Percentiles rank a stretch among this genome's conserved stretches.
Conservation (phyloP, 2,329 filamentous ascomycete species). For the Penicillium vulpinum region DNA sequence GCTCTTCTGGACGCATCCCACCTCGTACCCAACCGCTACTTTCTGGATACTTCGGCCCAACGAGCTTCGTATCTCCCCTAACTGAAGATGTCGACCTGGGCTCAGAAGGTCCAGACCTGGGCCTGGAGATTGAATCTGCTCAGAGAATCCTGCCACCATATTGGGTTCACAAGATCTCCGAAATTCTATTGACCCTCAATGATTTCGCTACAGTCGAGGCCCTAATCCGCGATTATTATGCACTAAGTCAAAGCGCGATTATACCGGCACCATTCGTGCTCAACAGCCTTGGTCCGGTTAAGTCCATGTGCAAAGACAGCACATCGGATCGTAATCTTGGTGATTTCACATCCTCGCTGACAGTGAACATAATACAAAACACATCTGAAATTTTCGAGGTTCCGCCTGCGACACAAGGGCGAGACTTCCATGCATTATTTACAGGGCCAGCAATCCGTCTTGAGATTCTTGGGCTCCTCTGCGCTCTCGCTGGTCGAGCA, state of each 20-base stretch:
- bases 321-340: constrained; percentile 10
- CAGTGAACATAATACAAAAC: constrained; percentile 28
- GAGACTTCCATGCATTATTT: constrained; percentile 40
- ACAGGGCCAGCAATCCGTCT: constrained; percentile 41
- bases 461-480: constrained; percentile 41
- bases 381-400: constrained; percentile 26
- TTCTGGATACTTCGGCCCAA: constrained; percentile 37
- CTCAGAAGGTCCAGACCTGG: constrained; percentile 14
- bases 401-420: constrained; percentile 25
- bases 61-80: constrained; percentile 34
- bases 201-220: constrained; percentile 20
- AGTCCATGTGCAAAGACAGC: constrained; percentile 14
- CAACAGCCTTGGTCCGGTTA: constrained; percentile 30
- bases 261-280: constrained; percentile 39
- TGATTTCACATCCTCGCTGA: constrained; percentile 8
- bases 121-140: constrained; percentile 10
- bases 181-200: constrained; percentile 17
- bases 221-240: constrained; percentile 25
- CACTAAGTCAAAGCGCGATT: constrained; percentile 33
- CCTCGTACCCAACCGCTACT: constrained; percentile 17
- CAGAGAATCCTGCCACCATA: constrained; percentile 21
- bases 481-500: constrained; percentile 39
- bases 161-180: constrained; percentile 23
- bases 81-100: constrained; percentile 23
- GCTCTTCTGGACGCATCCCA: constrained; percentile 3